These are phyloP conservation scores for Astragalus membranaceus DNA, from an alignment of 306 rosid species.

Conservation along the genomic window DNA sequence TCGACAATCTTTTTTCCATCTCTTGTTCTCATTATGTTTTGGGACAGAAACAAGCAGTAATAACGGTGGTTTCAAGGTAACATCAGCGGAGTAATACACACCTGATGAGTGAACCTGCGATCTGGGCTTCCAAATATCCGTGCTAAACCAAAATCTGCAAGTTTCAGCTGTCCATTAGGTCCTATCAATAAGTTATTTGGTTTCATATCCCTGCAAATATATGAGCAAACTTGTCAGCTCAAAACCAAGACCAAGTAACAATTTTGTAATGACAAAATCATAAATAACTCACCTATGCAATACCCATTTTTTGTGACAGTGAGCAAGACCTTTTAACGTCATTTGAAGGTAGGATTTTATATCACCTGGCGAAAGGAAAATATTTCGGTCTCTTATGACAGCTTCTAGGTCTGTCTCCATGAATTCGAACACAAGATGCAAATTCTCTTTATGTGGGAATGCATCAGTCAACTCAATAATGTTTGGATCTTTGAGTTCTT, in stretches of 20 bases:
- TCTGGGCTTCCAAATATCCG: slow-evolving; percentile 96
- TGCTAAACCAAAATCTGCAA: slow-evolving; percentile 98
- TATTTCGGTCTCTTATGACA: slow-evolving; percentile 84
- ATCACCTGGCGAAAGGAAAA: slow-evolving; percentile 88
- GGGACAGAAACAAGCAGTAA: neutral
- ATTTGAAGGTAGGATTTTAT: slow-evolving; percentile 83
- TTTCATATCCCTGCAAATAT: slow-evolving; percentile 86
- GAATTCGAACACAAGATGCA: slow-evolving; percentile 95
- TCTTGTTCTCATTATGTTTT: neutral
- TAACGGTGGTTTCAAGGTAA: slow-evolving; percentile 3
- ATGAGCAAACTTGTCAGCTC: slow-evolving; percentile 20
- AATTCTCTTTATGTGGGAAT: slow-evolving; percentile 84
- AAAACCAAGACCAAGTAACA: slow-evolving; percentile 5
- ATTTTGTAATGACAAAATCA: neutral
- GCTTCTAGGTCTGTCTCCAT: slow-evolving; percentile 99
- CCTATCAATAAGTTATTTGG: slow-evolving; percentile 97
- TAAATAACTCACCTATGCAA: slow-evolving; percentile 62
- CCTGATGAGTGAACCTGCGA: slow-evolving; percentile 96
- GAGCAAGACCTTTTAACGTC: slow-evolving; percentile 88
- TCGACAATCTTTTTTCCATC: neutral
- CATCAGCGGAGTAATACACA: neutral
- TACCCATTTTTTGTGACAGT: slow-evolving; percentile 95
- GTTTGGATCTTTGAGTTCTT: slow-evolving; percentile 78
- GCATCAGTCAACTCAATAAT: slow-evolving; percentile 88
- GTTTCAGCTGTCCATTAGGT: slow-evolving; percentile 85